These are phyloP conservation scores for Phytophthora podocarpi DNA, from an alignment of 352 stramenopile species.

Conservation along the genomic window DNA sequence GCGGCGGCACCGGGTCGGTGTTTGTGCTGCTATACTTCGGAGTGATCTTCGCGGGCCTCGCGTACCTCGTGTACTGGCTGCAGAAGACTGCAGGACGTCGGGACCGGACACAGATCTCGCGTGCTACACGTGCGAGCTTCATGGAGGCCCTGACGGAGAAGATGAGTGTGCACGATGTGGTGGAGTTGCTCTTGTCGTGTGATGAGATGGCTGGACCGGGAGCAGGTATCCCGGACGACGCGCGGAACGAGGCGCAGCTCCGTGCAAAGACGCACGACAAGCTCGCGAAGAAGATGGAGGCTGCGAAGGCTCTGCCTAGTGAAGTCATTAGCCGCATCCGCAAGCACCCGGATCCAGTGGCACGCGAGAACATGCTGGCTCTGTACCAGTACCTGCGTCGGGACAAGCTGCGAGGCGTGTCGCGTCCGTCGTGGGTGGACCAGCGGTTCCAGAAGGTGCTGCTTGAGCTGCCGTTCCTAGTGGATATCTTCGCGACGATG, in stretches of 20 bases:
- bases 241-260: conserved; percentile 49
- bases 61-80: conserved; percentile 68
- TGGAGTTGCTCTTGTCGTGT: conserved; percentile 76
- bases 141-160: conserved; percentile 62
- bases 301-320: conserved; percentile 56
- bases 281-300: conserved; percentile 84
- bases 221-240: conserved; percentile 43
- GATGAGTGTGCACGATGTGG: conserved; percentile 83
- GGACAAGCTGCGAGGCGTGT: conserved; percentile 67
- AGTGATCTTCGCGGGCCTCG: conserved; percentile 60
- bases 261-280: conserved; percentile 78
- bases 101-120: conserved; percentile 70
- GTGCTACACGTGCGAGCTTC: conserved; percentile 47
- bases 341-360: conserved; percentile 75
- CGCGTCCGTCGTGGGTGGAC: conserved; percentile 76
- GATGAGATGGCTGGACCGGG: conserved; percentile 71
- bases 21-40: conserved; percentile 80
- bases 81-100: conserved; percentile 54
- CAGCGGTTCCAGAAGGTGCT: conserved; percentile 68
- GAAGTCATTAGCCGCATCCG: conserved; percentile 75
- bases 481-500: conserved; percentile 75
- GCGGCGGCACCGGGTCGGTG: conserved; percentile 48
- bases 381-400: conserved; percentile 81
- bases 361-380: conserved; percentile 83
- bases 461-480: conserved; percentile 76